phyloP scores from a whole-genome alignment of 139 green algal genomes.

The Gonium pectorale region DNA sequence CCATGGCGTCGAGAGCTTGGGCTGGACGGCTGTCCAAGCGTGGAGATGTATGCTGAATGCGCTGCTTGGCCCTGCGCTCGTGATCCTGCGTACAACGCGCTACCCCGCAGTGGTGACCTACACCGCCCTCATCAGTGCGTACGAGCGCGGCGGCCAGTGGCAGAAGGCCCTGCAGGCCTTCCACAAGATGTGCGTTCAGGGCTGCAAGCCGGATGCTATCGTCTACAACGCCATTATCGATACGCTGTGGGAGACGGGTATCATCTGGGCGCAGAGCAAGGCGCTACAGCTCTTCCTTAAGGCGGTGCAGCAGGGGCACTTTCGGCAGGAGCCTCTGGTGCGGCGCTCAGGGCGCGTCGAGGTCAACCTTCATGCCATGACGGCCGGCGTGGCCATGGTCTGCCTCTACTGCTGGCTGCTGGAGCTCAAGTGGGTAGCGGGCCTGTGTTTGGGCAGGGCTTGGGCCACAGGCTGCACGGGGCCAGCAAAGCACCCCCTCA shows the following conservation, averaged over 20 bases:
- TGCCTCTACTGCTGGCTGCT: conserved; percentile 84
- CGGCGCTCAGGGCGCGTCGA: conserved; percentile 46
- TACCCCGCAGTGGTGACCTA: conserved; percentile 79
- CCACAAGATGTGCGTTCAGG: conserved; percentile 66
- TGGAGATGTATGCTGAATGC: no score
- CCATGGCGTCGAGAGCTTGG: no score
- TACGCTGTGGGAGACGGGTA: conserved; percentile 86
- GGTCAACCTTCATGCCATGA: conserved; percentile 89
- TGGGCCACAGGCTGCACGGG: no score
- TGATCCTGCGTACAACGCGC: no score
- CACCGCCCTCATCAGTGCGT: conserved; percentile 86
- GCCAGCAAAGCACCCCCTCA: no score
- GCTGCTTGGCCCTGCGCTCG: no score
- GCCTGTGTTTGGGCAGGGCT: not conserved
- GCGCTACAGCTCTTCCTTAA: conserved; percentile 67
- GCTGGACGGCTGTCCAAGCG: no score
- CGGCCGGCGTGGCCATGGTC: conserved; percentile 86
- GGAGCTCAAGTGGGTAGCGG: conserved; percentile 65
- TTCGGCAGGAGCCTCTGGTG: conserved; percentile 56
- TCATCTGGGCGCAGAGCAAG: conserved; percentile 77
- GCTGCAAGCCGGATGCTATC: conserved; percentile 82
- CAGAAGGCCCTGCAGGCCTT: conserved; percentile 69
- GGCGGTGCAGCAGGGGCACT: conserved; percentile 66
- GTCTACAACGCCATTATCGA: conserved; percentile 92
- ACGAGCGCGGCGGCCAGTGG: conserved; percentile 81